These are phyloP conservation scores for Bruguiera sexangula DNA, from an alignment of 345 rosid genomes.

Conservation along the genomic window DNA sequence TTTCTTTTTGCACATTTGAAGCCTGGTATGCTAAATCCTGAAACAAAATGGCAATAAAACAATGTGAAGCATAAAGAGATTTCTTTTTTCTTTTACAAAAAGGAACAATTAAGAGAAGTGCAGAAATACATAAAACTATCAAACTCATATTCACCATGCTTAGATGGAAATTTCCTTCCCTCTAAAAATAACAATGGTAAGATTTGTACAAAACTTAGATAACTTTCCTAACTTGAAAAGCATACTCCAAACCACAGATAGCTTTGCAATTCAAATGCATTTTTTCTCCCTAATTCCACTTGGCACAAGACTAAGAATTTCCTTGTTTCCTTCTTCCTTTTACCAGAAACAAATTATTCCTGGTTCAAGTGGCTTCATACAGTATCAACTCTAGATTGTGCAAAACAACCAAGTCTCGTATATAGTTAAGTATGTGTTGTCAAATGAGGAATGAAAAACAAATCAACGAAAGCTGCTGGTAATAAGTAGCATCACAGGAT, in stretches of 20 bases:
- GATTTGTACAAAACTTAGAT: no score
- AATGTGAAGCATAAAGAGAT: neutral
- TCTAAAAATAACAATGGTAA: neutral
- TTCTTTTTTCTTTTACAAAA: neutral
- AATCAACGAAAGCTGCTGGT: no score
- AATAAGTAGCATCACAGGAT: no score
- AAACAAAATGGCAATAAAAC: conserved; percentile 5
- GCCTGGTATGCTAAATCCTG: conserved; percentile 37
- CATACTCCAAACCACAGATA: neutral
- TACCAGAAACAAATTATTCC: neutral
- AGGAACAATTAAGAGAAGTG: neutral
- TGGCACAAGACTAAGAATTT: neutral
- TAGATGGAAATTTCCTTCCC: neutral
- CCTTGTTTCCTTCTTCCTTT: neutral
- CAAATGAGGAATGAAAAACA: no score
- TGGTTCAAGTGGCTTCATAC: neutral
- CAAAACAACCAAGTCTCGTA: neutral
- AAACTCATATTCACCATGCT: neutral
- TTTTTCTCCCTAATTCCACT: neutral
- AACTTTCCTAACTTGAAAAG: no score
- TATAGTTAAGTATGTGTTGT: neutral
- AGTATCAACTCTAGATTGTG: neutral
- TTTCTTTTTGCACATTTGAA: conserved; percentile 39
- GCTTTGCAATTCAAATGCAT: neutral
- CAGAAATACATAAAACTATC: neutral